Conservation (phyloP, 371 early-diverging fungal species). For the Apophysomyces trapeziformis region DNA sequence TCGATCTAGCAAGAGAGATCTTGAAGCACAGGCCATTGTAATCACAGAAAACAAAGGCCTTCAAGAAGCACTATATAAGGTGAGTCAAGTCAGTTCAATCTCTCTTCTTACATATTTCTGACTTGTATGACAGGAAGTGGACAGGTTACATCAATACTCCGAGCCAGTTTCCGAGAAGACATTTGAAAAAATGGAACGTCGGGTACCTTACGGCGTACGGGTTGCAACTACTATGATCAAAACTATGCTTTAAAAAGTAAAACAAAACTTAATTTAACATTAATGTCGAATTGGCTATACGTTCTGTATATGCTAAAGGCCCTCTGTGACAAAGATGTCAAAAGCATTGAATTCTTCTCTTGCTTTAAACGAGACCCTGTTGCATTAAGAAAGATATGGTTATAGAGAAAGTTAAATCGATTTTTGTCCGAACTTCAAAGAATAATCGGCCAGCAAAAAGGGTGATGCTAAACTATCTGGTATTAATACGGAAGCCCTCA, state of each 20-base stretch:
- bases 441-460: too few relatives aligned
- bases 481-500: too few relatives aligned
- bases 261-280: not conserved
- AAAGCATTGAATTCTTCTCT: too few relatives aligned
- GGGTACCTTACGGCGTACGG: conserved; percentile 53
- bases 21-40: conserved; percentile 86
- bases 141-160: conserved; percentile 40
- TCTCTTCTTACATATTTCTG: not conserved
- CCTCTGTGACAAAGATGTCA: too few relatives aligned
- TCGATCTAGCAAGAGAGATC: conserved; percentile 85
- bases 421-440: too few relatives aligned
- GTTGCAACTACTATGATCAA: conserved; percentile 50
- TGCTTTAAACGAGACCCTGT: too few relatives aligned
- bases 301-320: too few relatives aligned
- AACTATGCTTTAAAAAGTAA: conserved; percentile 49
- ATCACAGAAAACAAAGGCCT: conserved; percentile 66
- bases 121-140: conserved; percentile 44
- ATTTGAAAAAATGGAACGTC: conserved; percentile 41
- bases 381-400: too few relatives aligned
- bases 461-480: too few relatives aligned
- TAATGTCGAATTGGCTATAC: not conserved
- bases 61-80: conserved; percentile 64
- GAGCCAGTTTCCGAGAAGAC: conserved; percentile 42
- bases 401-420: too few relatives aligned
- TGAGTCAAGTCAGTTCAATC: conserved; percentile 18